These are phyloP conservation scores for Magnolia changhungtana DNA, from an alignment of 164 flowering plant species.

Conservation along the genomic window DNA sequence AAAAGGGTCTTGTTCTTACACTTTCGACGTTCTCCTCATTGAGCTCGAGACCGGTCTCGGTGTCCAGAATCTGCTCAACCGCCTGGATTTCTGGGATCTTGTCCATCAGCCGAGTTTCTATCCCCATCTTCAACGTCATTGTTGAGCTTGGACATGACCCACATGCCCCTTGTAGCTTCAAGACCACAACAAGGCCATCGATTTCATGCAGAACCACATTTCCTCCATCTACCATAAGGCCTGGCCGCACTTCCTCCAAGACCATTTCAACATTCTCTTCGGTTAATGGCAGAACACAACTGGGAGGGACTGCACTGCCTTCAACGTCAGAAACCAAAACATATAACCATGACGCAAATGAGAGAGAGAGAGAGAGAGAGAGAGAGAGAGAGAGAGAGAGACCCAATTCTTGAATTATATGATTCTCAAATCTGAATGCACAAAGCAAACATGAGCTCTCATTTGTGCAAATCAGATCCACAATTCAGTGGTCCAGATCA, in stretches of 20 bases:
- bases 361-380: not conserved
- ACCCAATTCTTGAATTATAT: too few species aligned
- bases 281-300: conserved; percentile 59
- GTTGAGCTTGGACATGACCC: conserved; percentile 97
- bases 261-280: conserved; percentile 91
- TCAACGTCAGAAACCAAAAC: conserved; percentile 7
- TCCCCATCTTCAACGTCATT: conserved; percentile 88
- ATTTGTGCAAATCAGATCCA: too few species aligned
- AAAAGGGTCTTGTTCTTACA: conserved; percentile 34
- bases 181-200: conserved; percentile 80
- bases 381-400: too few species aligned
- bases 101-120: conserved; percentile 73
- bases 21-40: conserved; percentile 85
- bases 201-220: conserved; percentile 90
- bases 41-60: conserved; percentile 82
- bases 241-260: conserved; percentile 78
- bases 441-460: not conserved
- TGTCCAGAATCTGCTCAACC: conserved; percentile 88
- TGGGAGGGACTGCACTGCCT: conserved; percentile 24
- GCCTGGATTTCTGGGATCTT: conserved; percentile 78
- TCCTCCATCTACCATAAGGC: conserved; percentile 93
- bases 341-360: not conserved
- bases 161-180: conserved; percentile 95
- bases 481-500: too few species aligned
- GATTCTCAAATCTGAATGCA: not conserved